These are phyloP conservation scores for Penicillium ucsense DNA, from an alignment of 495 filamentous ascomycete species.

Conservation along the genomic window DNA sequence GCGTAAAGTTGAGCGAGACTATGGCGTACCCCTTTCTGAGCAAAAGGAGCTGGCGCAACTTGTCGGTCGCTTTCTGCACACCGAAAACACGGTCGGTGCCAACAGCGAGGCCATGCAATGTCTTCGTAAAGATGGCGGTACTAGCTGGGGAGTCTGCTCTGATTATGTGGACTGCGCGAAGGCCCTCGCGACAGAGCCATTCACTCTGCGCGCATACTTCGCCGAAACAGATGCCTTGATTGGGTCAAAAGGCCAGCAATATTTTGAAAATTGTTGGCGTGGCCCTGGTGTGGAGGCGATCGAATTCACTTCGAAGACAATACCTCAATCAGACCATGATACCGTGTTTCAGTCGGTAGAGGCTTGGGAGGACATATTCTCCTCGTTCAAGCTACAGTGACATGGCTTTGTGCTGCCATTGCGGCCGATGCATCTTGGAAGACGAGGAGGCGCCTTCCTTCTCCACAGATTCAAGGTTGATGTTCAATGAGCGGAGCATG, in stretches of 20 bases:
- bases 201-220: constrained; percentile 16
- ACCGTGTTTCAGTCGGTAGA: constrained; percentile 14
- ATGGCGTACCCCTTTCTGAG: constrained; percentile 10
- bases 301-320: constrained; percentile 8
- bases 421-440: too few relatives aligned
- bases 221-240: constrained; percentile 21
- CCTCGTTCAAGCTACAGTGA: not conserved
- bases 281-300: constrained; percentile 4
- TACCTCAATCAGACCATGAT: constrained; percentile 22
- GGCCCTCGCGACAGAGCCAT: constrained; percentile 3
- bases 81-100: constrained; percentile 20
- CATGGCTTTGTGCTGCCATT: too few relatives aligned
- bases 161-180: constrained; percentile 19
- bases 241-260: constrained; percentile 18
- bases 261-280: constrained; percentile 25
- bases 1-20: constrained; percentile 10
- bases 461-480: too few relatives aligned
- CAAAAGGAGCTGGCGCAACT: constrained; percentile 13
- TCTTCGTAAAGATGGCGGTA: constrained; percentile 16
- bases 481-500: too few relatives aligned
- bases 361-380: constrained; percentile 14
- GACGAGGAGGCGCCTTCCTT: too few relatives aligned
- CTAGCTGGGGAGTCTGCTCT: constrained; percentile 18
- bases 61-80: constrained; percentile 12
- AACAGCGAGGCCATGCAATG: constrained; percentile 26